Conservation (phyloP, 768 basidiomycete genomes). For the Collybia nuda region DNA sequence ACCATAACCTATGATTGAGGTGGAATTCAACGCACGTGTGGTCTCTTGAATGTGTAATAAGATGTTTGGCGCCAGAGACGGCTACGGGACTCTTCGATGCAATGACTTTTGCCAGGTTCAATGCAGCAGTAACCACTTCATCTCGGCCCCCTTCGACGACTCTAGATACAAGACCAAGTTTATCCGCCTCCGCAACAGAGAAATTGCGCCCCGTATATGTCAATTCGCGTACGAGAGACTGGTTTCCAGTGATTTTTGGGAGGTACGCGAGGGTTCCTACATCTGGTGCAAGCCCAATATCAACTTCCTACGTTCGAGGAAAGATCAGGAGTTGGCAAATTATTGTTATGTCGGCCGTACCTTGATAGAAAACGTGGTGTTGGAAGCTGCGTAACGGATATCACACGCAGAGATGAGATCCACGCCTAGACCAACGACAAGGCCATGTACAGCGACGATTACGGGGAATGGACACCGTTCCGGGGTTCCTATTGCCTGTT, state of each 20-base stretch:
- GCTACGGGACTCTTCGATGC: slow-evolving; percentile 82
- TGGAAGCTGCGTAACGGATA: slow-evolving; percentile 68
- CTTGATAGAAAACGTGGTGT: slow-evolving; percentile 71
- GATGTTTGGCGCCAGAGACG: slow-evolving; percentile 70
- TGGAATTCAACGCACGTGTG: slow-evolving; percentile 52
- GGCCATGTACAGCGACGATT: slow-evolving; percentile 78
- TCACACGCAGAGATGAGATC: slow-evolving; percentile 79
- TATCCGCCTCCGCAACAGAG: slow-evolving; percentile 60
- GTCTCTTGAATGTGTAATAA: slow-evolving; percentile 78
- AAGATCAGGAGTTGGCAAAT: not conserved
- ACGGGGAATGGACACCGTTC: slow-evolving; percentile 76
- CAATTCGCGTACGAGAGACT: slow-evolving; percentile 70
- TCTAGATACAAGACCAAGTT: slow-evolving; percentile 72
- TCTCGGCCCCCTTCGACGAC: slow-evolving; percentile 65
- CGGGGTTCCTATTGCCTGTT: slow-evolving; percentile 67
- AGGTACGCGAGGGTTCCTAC: slow-evolving; percentile 84
- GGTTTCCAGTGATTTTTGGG: slow-evolving; percentile 76
- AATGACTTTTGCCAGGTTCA: slow-evolving; percentile 65
- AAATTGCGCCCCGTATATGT: slow-evolving; percentile 78
- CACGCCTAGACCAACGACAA: slow-evolving; percentile 73
- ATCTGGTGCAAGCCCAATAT: slow-evolving; percentile 85
- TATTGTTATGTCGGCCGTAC: slow-evolving; percentile 24
- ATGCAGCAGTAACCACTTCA: slow-evolving; percentile 64
- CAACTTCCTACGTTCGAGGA: slow-evolving; percentile 73
- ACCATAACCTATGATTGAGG: not conserved